Evolutionary conservation across 805 yeast genomes (phyloP).

Genomic region (Saccharomycopsis guyanensis): DNA sequence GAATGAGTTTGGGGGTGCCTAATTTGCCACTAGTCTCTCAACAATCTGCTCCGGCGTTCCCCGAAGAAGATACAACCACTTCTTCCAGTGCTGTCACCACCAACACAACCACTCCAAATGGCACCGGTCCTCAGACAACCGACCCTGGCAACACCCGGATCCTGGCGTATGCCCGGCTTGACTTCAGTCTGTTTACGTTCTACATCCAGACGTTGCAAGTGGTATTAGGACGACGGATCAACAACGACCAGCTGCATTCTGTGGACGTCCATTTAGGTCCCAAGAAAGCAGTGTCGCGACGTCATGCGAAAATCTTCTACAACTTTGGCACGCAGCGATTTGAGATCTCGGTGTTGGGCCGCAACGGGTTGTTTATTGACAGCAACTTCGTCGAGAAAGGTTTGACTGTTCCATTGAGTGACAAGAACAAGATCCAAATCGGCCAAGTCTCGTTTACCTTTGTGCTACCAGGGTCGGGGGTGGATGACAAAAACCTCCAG

Average conservation of each 20-base stretch:
- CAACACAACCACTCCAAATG: not conserved
- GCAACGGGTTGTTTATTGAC: constrained; percentile 96
- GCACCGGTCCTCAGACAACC: not conserved
- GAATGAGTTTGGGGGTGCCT: not conserved
- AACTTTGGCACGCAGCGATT: constrained; percentile 94
- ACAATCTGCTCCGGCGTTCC: not conserved
- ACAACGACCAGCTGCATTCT: constrained; percentile 56
- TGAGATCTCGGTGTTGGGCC: constrained; percentile 83
- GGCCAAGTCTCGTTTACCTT: constrained; percentile 89
- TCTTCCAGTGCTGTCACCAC: not conserved
- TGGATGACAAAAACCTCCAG: constrained; percentile 26
- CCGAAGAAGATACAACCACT: not conserved
- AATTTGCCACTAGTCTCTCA: not conserved
- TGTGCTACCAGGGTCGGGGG: constrained; percentile 66
- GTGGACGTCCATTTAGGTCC: constrained; percentile 91
- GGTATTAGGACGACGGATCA: constrained; percentile 82
- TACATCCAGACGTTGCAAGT: constrained; percentile 96
- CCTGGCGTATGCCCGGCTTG: constrained; percentile 60
- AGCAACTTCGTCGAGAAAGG: constrained; percentile 86
- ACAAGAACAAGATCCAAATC: constrained; percentile 81
- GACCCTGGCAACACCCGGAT: constrained; percentile 28
- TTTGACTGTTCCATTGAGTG: constrained; percentile 77
- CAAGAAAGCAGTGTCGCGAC: constrained; percentile 85
- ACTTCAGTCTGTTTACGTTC: constrained; percentile 87
- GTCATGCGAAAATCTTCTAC: constrained; percentile 93